Base-by-base conservation (phyloP, 2,329 filamentous ascomycete genomes). In the Pyrenophora graminea region DNA sequence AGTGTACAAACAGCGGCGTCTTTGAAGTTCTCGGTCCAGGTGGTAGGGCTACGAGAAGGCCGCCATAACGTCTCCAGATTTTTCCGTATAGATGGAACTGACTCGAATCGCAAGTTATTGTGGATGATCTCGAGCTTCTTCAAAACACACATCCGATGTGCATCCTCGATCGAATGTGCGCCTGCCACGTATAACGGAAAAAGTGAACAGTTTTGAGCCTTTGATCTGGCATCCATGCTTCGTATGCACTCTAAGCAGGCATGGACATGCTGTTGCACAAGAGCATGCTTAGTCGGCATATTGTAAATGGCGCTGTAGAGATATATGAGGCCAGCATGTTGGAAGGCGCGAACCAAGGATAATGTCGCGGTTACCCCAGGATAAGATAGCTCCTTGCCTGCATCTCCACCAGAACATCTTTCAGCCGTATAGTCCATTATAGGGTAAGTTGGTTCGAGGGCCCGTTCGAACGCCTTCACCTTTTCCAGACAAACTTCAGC, bases 101-200 rank as follows among this genome's bases (percentile, higher is more conserved):
- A 58, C 34, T 56, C 49, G 18, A 58, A 58, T n/a, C 44, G 39
- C 23, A 58, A 33, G 23, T 54, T 54, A 17, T 47, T 42, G 30
- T 58, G 48, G 7, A 58, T 56, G 5, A 44, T 45, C 21, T 47
- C 40, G 18, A 56, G 37, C 32, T 38, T 54, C 3, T 54, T 27
- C 30, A 39, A 43, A 15, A 56, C 37, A 39, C 27, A 45, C 3
- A 18, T 25, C 30, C 42, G 45, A 15, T 55, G 53, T 19, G 23
- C 18, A 13, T 51, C 50, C 13, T 39, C 31, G 15, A 51, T 38
- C 6, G 48, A 25, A 42, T 59, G 56, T 6, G 49, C 54, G 18
- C 56, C 56, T 10, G 56, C 56, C 7, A 59, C 48, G 39, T 51
- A 59, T 1, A 59, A 32, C n/a, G 56, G 54, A n/a, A 59, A 59